Evolutionary conservation across 2,329 filamentous ascomycete genomes (phyloP).

Genomic region (Trichoderma koningii): DNA sequence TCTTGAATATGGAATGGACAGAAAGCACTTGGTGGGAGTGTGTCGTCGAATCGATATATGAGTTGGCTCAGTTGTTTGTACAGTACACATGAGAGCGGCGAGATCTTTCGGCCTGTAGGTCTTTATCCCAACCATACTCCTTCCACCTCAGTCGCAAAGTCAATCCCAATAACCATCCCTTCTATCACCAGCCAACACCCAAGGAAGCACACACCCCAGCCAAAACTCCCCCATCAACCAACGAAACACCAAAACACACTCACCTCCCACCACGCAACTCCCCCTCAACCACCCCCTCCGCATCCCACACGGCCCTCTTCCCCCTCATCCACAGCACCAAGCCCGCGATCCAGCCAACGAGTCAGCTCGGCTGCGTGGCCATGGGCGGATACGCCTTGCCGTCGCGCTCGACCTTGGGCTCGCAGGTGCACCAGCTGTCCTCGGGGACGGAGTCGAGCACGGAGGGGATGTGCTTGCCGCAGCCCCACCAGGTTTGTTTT

Average conservation of each 20-base stretch:
- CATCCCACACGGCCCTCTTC: constrained; percentile 37
- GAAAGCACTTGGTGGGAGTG: too few species aligned
- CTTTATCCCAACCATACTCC: neutral
- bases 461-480: constrained; percentile 60
- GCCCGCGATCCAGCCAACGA: constrained; percentile 36
- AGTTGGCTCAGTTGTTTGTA: too few species aligned
- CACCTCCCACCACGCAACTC: constrained; percentile 3
- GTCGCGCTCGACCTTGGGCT: constrained; percentile 61
- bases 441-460: constrained; percentile 64
- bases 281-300: constrained; percentile 38
- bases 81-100: too few species aligned
- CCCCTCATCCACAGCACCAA: constrained; percentile 37
- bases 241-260: neutral
- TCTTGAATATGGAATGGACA: too few species aligned
- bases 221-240: neutral
- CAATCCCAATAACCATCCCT: neutral
- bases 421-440: constrained; percentile 65
- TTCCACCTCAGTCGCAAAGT: too few species aligned
- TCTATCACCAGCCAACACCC: neutral
- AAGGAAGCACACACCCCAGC: neutral
- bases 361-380: constrained; percentile 50
- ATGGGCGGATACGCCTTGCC: constrained; percentile 67
- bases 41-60: too few species aligned
- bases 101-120: too few species aligned
- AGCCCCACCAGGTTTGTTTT: constrained; percentile 64